Evolutionary conservation across 805 yeast species (phyloP).

Genomic region (Candida maesae): DNA sequence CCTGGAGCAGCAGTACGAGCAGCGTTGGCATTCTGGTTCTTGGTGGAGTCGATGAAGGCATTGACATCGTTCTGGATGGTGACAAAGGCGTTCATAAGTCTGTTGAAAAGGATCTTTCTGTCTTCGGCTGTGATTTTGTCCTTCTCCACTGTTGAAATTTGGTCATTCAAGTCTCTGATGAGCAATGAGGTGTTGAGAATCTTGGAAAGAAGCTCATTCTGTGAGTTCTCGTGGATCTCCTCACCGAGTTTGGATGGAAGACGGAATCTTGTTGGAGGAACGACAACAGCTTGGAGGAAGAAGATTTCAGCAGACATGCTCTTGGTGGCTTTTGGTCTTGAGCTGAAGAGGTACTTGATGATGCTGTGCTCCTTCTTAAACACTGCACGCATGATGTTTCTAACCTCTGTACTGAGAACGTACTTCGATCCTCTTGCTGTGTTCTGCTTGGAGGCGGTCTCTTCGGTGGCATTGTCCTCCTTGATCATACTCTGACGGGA

Average conservation of each 20-base stretch:
- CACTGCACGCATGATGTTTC: conserved; percentile 70
- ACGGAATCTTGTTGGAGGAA: conserved; percentile 96
- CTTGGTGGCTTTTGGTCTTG: conserved; percentile 59
- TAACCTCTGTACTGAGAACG: conserved; percentile 81
- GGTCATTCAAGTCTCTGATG: conserved; percentile 87
- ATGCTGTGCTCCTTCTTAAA: conserved; percentile 71
- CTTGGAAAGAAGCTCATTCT: conserved; percentile 81
- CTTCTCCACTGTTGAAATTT: conserved; percentile 58
- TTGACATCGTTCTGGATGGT: conserved; percentile 94
- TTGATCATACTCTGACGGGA: conserved; percentile 68
- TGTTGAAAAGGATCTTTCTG: conserved; percentile 72
- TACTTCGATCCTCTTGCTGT: conserved; percentile 75
- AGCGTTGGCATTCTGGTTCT: conserved; percentile 69
- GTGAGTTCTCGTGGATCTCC: conserved; percentile 90
- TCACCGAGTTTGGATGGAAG: conserved; percentile 97
- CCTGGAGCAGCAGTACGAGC: conserved; percentile 81
- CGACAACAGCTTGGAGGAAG: conserved; percentile 82
- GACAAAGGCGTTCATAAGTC: conserved; percentile 94
- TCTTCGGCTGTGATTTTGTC: conserved; percentile 63
- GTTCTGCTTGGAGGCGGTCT: conserved; percentile 16
- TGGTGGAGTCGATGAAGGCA: conserved; percentile 87
- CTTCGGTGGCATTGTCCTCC: conserved; percentile 25
- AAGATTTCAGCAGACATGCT: conserved; percentile 71
- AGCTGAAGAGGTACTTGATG: conserved; percentile 72
- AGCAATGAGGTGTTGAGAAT: conserved; percentile 74